Percentiles rank a stretch among this genome's conserved stretches.
phyloP scores from a whole-genome alignment of 1,139 yeast genomes.

The Geotrichum europaeum region DNA sequence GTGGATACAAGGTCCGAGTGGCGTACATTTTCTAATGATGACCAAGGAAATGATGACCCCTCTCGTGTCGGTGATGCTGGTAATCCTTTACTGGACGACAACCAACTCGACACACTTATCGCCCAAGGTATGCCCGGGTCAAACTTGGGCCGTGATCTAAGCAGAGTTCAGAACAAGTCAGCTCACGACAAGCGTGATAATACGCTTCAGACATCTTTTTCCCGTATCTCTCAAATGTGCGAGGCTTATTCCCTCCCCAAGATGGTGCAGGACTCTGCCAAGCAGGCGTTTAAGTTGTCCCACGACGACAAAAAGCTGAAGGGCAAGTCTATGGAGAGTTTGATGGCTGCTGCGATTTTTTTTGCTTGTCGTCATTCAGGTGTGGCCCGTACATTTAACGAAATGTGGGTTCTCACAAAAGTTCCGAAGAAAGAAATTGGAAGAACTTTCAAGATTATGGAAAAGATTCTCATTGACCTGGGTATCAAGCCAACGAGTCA shows the following conservation, averaged over 20 bases:
- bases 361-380: slow-evolving; percentile 92
- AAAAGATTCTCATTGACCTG: slow-evolving; percentile 47
- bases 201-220: slow-evolving; percentile 81
- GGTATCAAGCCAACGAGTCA: slow-evolving; percentile 32
- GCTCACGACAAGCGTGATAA: slow-evolving; percentile 83
- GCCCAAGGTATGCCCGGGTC: slow-evolving; percentile 66
- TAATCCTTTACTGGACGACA: slow-evolving; percentile 85
- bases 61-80: slow-evolving; percentile 99
- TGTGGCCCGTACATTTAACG: slow-evolving; percentile 92
- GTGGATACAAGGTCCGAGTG: slow-evolving; percentile 97
- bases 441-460: slow-evolving; percentile 64
- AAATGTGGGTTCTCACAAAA: slow-evolving; percentile 89
- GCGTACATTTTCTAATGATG: slow-evolving; percentile 94
- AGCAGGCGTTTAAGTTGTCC: slow-evolving; percentile 88
- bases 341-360: slow-evolving; percentile 94
- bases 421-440: slow-evolving; percentile 95
- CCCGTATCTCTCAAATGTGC: slow-evolving; percentile 90
- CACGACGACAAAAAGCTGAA: slow-evolving; percentile 80
- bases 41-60: slow-evolving; percentile 97
- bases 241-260: slow-evolving; percentile 93
- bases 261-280: slow-evolving; percentile 95
- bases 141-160: slow-evolving; percentile 76
- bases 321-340: slow-evolving; percentile 88
- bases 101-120: slow-evolving; percentile 86
- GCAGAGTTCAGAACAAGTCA: slow-evolving; percentile 81